Evolutionary conservation across 768 basidiomycete genomes (phyloP).

Genomic region (Tricholoma hemisulphureum): DNA sequence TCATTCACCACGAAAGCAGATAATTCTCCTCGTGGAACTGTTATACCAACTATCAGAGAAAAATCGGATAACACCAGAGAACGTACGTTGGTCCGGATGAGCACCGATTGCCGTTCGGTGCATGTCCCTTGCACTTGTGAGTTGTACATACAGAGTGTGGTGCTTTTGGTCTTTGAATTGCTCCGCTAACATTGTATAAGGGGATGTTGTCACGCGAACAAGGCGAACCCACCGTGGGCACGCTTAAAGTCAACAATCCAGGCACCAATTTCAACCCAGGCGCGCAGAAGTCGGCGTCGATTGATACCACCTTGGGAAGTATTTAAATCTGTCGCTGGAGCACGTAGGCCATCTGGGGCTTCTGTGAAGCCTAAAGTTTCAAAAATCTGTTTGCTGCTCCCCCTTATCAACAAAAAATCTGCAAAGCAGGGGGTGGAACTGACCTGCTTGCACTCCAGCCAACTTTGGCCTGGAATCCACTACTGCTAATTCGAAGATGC

Average conservation of each 20-base stretch:
- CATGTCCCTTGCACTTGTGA: slow-evolving; percentile 64
- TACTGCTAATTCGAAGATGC: slow-evolving; percentile 50
- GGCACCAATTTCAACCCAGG: slow-evolving; percentile 75
- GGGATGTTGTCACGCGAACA: background rate
- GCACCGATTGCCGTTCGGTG: slow-evolving; percentile 74
- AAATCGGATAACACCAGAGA: background rate
- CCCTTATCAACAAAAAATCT: background rate
- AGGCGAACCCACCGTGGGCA: slow-evolving; percentile 37
- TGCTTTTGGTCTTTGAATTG: slow-evolving; percentile 41
- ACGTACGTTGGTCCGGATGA: slow-evolving; percentile 73
- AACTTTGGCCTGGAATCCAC: slow-evolving; percentile 58
- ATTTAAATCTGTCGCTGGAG: slow-evolving; percentile 52
- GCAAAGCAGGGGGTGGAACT: slow-evolving; percentile 25
- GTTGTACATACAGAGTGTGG: slow-evolving; percentile 46
- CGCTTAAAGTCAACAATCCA: slow-evolving; percentile 63
- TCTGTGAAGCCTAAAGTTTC: slow-evolving; percentile 43
- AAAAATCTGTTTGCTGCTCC: slow-evolving; percentile 43
- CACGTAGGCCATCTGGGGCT: slow-evolving; percentile 48
- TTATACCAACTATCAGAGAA: slow-evolving; percentile 4
- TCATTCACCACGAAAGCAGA: slow-evolving; percentile 37
- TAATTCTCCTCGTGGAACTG: slow-evolving; percentile 55
- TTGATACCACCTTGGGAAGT: slow-evolving; percentile 48
- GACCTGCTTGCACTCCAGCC: slow-evolving; percentile 66
- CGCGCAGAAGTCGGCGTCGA: slow-evolving; percentile 65
- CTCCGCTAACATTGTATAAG: background rate